Evolutionary conservation across 2,329 filamentous ascomycete species (phyloP).

Genomic region (Calonectria naviculata): DNA sequence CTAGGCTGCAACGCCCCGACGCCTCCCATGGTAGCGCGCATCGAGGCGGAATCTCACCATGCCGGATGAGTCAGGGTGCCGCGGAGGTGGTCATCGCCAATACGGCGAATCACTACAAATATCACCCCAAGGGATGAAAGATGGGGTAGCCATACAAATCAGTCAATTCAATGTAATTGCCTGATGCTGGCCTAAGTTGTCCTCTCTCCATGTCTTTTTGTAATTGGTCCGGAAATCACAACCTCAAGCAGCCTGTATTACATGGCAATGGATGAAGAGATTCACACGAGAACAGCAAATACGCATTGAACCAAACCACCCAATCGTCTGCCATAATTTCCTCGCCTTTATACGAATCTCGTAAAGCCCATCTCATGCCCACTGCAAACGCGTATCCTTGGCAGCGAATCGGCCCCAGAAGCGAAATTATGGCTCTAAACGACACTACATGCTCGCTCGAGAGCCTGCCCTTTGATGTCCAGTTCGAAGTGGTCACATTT

Average conservation of each 20-base stretch:
- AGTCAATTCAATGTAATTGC: not conserved
- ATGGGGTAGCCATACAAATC: not conserved
- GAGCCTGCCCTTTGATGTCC: constrained; percentile 30
- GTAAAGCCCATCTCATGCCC: not conserved
- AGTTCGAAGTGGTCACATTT: constrained; percentile 23
- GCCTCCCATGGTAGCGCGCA: not conserved
- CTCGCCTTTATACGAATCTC: not conserved
- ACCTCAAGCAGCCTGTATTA: not conserved
- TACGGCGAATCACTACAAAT: constrained; percentile 1
- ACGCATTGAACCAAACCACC: not conserved
- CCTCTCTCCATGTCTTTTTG: not conserved
- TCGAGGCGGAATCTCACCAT: constrained; percentile 1
- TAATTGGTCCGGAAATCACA: not conserved
- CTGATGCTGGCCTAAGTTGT: not conserved
- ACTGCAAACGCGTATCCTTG: not conserved
- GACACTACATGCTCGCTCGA: constrained; percentile 1
- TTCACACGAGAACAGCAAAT: not conserved
- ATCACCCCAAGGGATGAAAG: not conserved
- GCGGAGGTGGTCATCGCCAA: not conserved
- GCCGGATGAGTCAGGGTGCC: constrained; percentile 21
- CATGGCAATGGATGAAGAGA: not conserved
- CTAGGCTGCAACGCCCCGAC: constrained; percentile 19
- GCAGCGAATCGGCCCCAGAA: not conserved
- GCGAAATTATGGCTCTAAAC: constrained; percentile 19
- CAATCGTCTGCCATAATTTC: not conserved